Conservation (phyloP, 305 asterid genomes). For the Salvia sclarea region DNA sequence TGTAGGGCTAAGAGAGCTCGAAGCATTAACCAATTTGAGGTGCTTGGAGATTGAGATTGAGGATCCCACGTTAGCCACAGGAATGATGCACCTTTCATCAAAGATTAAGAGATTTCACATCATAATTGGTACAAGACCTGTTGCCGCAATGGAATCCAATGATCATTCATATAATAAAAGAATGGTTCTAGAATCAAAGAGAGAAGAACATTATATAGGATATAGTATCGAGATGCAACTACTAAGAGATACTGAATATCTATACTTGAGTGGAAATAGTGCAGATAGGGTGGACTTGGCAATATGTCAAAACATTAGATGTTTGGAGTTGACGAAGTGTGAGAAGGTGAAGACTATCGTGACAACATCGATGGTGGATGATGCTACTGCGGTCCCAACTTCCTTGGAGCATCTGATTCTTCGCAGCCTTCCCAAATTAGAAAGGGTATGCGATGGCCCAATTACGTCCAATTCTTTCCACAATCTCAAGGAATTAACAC, state of each 20-base stretch:
- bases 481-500: background rate
- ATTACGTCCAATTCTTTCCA: background rate
- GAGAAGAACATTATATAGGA: background rate
- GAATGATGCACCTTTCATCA: slow-evolving; percentile 7
- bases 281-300: too few relatives aligned
- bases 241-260: too few relatives aligned
- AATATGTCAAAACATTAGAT: too few relatives aligned
- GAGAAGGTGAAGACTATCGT: too few relatives aligned
- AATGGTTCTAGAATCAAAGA: background rate
- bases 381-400: background rate
- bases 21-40: slow-evolving; percentile 10
- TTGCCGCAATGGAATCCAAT: too few relatives aligned
- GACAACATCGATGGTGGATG: too few relatives aligned
- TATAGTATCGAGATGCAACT: background rate
- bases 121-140: background rate
- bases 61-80: background rate
- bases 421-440: background rate
- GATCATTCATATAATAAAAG: too few relatives aligned
- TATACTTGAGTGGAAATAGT: too few relatives aligned
- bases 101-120: slow-evolving; percentile 7
- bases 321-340: too few relatives aligned
- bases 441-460: slow-evolving; percentile 9
- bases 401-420: background rate
- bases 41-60: slow-evolving; percentile 22
- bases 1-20: slow-evolving; percentile 3